phyloP scores from a whole-genome alignment of 2,329 filamentous ascomycete species.

The Hymenoscyphus fructigenus region DNA sequence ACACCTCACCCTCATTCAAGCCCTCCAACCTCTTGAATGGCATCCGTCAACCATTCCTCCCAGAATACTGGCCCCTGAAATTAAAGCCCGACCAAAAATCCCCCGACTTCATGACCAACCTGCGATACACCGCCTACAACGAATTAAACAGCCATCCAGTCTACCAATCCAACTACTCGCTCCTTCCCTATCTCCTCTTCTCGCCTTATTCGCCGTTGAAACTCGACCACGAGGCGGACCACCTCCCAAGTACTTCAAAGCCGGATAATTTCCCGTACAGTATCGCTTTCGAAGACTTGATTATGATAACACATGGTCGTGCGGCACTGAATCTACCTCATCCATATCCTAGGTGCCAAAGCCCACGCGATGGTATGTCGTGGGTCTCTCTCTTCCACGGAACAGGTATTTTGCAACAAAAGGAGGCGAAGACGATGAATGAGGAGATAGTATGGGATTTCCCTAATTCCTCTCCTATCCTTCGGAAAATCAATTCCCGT shows the following conservation, averaged over 20 bases:
- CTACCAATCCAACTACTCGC: conserved; percentile 27
- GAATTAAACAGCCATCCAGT: conserved; percentile 21
- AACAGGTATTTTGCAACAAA: conserved; percentile 16
- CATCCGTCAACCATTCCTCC: conserved; percentile 52
- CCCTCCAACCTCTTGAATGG: conserved; percentile 39
- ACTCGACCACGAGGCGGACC: conserved; percentile 17
- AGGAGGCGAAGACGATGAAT: conserved; percentile 1
- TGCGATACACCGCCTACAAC: conserved; percentile 23
- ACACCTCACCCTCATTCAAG: conserved; percentile 61
- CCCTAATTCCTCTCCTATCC: neutral
- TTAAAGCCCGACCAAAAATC: conserved; percentile 11
- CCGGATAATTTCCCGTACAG: conserved; percentile 28
- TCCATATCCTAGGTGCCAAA: neutral
- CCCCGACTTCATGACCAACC: conserved; percentile 15
- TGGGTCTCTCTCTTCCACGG: conserved; percentile 22
- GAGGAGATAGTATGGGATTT: conserved; percentile 1
- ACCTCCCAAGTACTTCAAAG: too few relatives aligned
- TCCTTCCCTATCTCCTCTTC: conserved; percentile 36
- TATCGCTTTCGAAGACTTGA: conserved; percentile 36
- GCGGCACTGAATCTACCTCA: neutral
- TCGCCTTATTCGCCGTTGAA: conserved; percentile 36
- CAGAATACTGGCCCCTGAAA: conserved; percentile 10
- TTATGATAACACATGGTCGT: conserved; percentile 23
- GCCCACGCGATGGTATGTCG: conserved; percentile 4
- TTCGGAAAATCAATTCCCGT: neutral